phyloP scores from a whole-genome alignment of 169 alveolate species.

The Plasmodium relictum region DNA sequence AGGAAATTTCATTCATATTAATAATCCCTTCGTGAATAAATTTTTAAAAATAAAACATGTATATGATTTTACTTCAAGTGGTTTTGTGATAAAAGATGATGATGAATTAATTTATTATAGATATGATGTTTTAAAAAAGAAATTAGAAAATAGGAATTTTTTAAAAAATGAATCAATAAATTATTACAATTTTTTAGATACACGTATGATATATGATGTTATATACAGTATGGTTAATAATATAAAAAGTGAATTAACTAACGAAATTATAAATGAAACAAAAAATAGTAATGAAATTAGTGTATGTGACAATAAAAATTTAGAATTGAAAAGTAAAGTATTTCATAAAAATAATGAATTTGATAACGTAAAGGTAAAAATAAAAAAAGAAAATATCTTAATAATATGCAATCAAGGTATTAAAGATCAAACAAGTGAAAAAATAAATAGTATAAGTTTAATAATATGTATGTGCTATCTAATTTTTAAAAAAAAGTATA shows the following conservation, averaged over 20 bases:
- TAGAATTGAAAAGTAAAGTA: not conserved
- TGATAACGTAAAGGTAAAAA: not conserved
- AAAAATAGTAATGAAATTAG: not conserved
- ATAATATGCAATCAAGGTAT: conserved; percentile 73
- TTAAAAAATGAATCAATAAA: conserved; percentile 15
- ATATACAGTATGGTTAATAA: conserved; percentile 22
- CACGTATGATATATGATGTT: conserved; percentile 28
- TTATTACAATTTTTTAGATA: conserved; percentile 32
- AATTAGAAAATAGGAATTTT: conserved; percentile 24
- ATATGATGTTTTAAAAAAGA: conserved; percentile 20
- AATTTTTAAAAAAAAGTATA: conserved; percentile 48
- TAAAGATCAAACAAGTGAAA: conserved; percentile 9
- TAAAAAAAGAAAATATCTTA: conserved; percentile 14
- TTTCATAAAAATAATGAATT: not conserved
- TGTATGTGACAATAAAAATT: not conserved
- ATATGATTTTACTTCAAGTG: conserved; percentile 70
- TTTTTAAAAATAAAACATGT: conserved; percentile 37
- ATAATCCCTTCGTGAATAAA: conserved; percentile 11
- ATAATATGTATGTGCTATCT: conserved; percentile 73
- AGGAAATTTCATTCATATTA: conserved; percentile 49
- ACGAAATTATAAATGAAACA: not conserved
- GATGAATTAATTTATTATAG: conserved; percentile 20
- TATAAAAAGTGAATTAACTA: not conserved
- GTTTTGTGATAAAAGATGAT: conserved; percentile 10
- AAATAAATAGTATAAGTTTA: conserved; percentile 57